Evolutionary conservation across 176 grass and related monocot species (phyloP).

Genomic region (Oryza meridionalis): DNA sequence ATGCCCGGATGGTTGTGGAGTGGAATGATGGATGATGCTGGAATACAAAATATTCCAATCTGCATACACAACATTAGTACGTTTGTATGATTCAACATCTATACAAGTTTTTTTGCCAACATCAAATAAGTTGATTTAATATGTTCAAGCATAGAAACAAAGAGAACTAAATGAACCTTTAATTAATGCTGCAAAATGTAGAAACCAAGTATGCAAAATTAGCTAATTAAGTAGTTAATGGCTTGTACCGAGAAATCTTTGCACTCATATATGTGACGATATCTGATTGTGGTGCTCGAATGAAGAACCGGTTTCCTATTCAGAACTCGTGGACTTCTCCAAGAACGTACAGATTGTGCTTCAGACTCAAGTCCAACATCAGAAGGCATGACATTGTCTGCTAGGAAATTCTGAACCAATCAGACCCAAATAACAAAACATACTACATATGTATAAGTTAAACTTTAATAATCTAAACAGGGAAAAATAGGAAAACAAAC

Average conservation of each 20-base stretch:
- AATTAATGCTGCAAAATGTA: background rate
- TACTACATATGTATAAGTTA: no score
- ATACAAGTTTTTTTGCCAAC: background rate
- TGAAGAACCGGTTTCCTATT: conserved; percentile 45
- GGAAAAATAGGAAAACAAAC: no score
- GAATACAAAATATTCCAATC: conserved; percentile 86
- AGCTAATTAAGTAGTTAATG: background rate
- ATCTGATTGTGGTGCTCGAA: conserved; percentile 66
- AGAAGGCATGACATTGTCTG: conserved; percentile 61
- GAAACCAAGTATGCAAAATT: background rate
- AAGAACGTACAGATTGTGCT: conserved; percentile 50
- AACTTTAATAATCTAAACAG: no score
- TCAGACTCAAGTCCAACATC: conserved; percentile 70
- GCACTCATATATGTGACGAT: conserved; percentile 72
- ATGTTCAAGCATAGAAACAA: background rate
- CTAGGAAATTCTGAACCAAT: background rate
- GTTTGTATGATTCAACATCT: background rate
- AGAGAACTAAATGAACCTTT: background rate
- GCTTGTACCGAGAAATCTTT: conserved; percentile 59
- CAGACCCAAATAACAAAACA: no score
- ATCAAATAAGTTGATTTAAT: background rate
- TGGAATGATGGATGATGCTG: conserved; percentile 76
- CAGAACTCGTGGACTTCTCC: conserved; percentile 39
- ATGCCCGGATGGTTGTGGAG: conserved; percentile 84
- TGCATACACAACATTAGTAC: conserved; percentile 29